These are phyloP conservation scores for Botrytis aclada DNA, from an alignment of 2,329 filamentous ascomycete genomes.

Conservation along the genomic window DNA sequence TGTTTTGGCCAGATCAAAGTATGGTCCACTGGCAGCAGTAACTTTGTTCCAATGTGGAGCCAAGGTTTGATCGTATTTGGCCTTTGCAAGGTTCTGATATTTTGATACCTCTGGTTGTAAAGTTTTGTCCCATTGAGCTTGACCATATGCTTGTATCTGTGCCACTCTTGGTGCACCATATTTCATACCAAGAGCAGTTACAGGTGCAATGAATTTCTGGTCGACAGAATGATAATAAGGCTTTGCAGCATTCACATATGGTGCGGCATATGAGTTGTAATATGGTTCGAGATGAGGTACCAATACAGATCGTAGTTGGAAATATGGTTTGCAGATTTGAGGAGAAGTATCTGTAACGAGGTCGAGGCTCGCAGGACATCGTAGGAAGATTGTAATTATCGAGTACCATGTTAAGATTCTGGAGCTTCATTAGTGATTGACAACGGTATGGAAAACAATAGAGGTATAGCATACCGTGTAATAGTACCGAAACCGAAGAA, in stretches of 20 bases:
- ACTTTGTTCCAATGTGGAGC: slow-evolving; percentile 70
- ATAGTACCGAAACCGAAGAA: slow-evolving; percentile 50
- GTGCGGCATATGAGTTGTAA: slow-evolving; percentile 78
- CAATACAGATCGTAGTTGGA: slow-evolving; percentile 59
- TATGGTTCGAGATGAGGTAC: slow-evolving; percentile 79
- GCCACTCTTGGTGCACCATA: slow-evolving; percentile 73
- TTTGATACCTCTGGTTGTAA: slow-evolving; percentile 71
- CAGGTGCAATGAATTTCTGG: slow-evolving; percentile 65
- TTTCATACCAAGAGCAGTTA: slow-evolving; percentile 61
- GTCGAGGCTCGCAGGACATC: slow-evolving; percentile 70
- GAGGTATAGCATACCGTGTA: slow-evolving; percentile 49
- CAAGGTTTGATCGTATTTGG: slow-evolving; percentile 67
- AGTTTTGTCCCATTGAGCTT: slow-evolving; percentile 73
- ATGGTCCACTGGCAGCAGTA: slow-evolving; percentile 60
- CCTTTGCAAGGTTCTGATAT: slow-evolving; percentile 57
- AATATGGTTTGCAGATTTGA: slow-evolving; percentile 79
- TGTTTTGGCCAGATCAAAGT: slow-evolving; percentile 64
- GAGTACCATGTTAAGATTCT: slow-evolving; percentile 85
- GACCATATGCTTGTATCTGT: slow-evolving; percentile 62
- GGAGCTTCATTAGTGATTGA: slow-evolving; percentile 18
- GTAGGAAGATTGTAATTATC: slow-evolving; percentile 75
- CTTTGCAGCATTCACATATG: slow-evolving; percentile 71
- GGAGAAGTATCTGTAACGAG: slow-evolving; percentile 69
- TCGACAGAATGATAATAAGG: slow-evolving; percentile 70
- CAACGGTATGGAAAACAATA: neutral